These are phyloP conservation scores for Lentinula novae-zelandiae DNA, from an alignment of 1,284 basidiomycete genomes.

Conservation along the genomic window DNA sequence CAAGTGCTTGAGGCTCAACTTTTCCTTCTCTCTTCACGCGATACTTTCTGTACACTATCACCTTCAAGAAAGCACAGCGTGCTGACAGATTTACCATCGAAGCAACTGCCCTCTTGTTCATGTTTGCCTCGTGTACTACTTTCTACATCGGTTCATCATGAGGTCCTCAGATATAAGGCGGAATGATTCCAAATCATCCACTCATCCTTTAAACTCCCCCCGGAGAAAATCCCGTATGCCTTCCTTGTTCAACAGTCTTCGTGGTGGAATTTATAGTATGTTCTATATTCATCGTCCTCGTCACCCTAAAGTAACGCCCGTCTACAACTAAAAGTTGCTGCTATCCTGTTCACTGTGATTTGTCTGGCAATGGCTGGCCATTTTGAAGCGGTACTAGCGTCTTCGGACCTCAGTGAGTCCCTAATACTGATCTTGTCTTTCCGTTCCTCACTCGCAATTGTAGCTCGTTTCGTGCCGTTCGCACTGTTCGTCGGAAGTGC, in stretches of 20 bases:
- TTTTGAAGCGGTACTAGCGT: conserved; percentile 62
- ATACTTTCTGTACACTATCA: not conserved
- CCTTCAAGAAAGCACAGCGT: not conserved
- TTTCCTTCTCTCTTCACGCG: not conserved
- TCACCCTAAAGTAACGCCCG: conserved; percentile 3
- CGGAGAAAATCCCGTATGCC: conserved; percentile 35
- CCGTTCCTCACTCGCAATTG: conserved; percentile 11
- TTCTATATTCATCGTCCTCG: conserved; percentile 1
- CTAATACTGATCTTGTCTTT: not conserved
- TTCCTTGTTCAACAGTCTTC: conserved; percentile 59
- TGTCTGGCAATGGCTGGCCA: conserved; percentile 74
- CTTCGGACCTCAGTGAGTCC: conserved; percentile 73
- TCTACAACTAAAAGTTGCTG: conserved; percentile 38
- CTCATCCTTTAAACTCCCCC: conserved; percentile 23
- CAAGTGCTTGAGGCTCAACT: not conserved
- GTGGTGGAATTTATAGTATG: conserved; percentile 22
- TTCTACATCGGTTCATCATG: conserved; percentile 37
- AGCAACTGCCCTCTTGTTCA: conserved; percentile 24
- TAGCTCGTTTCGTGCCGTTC: conserved; percentile 81
- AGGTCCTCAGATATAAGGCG: conserved; percentile 21
- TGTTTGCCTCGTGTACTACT: conserved; percentile 42
- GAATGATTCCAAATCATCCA: conserved; percentile 22
- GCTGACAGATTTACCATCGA: conserved; percentile 7
- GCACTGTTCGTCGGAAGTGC: conserved; percentile 73
- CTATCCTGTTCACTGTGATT: conserved; percentile 69